These are phyloP conservation scores for Chaetomium sp. DNA, from an alignment of 2,329 filamentous ascomycete species.

Conservation along the genomic window DNA sequence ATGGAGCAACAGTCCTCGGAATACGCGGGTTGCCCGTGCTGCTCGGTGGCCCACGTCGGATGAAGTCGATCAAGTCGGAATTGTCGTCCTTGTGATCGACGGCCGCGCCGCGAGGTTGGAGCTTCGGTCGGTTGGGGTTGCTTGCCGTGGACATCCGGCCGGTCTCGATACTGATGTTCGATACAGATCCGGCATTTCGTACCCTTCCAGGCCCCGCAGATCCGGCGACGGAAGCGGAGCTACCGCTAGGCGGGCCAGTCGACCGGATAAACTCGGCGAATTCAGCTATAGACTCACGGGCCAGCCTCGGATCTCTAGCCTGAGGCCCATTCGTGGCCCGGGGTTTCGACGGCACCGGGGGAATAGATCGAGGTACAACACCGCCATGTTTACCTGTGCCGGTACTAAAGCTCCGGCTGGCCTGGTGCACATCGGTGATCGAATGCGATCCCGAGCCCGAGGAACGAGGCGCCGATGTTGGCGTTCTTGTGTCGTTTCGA, in stretches of 20 bases:
- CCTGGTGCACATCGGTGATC: constrained; percentile 35
- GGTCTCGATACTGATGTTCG: constrained; percentile 45
- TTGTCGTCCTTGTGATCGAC: constrained; percentile 66
- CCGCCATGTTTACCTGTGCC: constrained; percentile 37
- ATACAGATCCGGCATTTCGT: constrained; percentile 41
- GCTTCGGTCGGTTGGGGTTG: constrained; percentile 50
- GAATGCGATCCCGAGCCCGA: constrained; percentile 45
- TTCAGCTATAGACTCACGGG: constrained; percentile 72
- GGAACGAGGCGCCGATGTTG: constrained; percentile 40
- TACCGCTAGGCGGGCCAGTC: constrained; percentile 68
- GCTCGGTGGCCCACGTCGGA: constrained; percentile 78
- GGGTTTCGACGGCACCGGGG: constrained; percentile 40
- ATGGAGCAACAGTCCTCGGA: constrained; percentile 79
- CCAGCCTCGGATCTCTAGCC: constrained; percentile 73
- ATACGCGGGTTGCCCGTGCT: constrained; percentile 67
- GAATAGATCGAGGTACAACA: constrained; percentile 40
- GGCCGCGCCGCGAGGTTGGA: constrained; percentile 72
- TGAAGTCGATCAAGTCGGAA: constrained; percentile 92
- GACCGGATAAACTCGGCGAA: constrained; percentile 89
- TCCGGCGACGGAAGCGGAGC: constrained; percentile 37
- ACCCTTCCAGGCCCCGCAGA: constrained; percentile 31
- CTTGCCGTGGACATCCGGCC: constrained; percentile 43
- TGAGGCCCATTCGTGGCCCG: constrained; percentile 40
- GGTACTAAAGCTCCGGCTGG: constrained; percentile 25
- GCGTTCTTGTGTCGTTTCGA: constrained; percentile 42